Conservation (phyloP, 2,329 filamentous ascomycete genomes). For the Xylaria arbuscula region DNA sequence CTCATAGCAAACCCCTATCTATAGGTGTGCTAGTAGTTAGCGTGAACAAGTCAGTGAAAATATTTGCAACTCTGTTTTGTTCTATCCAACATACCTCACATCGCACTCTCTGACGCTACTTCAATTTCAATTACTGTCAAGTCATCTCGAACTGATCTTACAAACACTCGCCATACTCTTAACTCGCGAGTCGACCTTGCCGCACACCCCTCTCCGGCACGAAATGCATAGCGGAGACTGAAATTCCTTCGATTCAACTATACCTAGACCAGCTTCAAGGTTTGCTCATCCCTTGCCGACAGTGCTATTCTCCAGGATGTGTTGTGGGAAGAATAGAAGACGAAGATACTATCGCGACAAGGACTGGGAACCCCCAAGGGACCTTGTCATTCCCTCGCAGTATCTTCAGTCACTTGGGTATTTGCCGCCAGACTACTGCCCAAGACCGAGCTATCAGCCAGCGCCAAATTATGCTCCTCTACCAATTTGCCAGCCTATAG, state of each 20-base stretch:
- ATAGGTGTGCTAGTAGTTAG: background rate
- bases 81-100: background rate
- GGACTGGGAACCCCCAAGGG: slow-evolving; percentile 24
- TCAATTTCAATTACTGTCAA: background rate
- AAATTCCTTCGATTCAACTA: background rate
- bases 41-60: background rate
- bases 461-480: background rate
- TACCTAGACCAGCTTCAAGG: background rate
- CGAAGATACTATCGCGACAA: slow-evolving; percentile 17
- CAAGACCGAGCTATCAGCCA: slow-evolving; percentile 3
- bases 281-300: slow-evolving; percentile 1
- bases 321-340: background rate
- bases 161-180: background rate
- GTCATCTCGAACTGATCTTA: background rate
- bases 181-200: background rate
- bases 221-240: background rate
- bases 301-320: background rate
- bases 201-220: background rate
- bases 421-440: background rate
- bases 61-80: background rate
- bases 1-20: background rate
- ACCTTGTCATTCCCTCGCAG: slow-evolving; percentile 15
- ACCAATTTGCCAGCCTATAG: slow-evolving; percentile 12
- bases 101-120: background rate
- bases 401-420: background rate